These are phyloP conservation scores for Solanum chiquidenum DNA, from an alignment of 257 asterid species.

Conservation along the genomic window DNA sequence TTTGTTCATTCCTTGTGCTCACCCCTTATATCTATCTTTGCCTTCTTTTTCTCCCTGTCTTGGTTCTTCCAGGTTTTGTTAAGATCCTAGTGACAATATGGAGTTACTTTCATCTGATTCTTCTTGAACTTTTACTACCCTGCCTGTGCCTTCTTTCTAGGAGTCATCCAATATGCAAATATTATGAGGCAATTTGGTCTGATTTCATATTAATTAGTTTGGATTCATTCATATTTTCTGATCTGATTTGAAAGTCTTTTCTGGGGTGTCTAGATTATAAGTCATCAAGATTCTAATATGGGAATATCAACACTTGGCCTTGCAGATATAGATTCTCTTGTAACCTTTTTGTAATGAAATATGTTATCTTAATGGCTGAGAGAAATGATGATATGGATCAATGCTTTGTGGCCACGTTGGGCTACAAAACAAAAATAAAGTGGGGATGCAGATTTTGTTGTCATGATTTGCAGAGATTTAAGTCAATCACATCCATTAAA, in stretches of 20 bases:
- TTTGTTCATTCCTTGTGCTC: background rate
- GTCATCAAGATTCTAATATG: background rate
- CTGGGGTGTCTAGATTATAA: background rate
- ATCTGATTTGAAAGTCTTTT: background rate
- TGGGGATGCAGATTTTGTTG: background rate
- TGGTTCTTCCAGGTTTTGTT: background rate
- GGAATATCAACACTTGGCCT: background rate
- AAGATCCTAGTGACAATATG: background rate
- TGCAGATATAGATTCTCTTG: background rate
- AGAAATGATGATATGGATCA: background rate
- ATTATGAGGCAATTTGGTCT: constrained; percentile 4
- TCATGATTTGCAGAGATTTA: background rate
- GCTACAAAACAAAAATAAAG: background rate
- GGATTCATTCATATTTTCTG: background rate
- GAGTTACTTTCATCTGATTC: background rate
- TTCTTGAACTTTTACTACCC: background rate
- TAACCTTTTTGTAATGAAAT: background rate
- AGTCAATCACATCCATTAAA: background rate
- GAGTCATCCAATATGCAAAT: constrained; percentile 1
- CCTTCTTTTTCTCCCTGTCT: background rate
- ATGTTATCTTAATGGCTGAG: background rate
- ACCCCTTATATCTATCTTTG: background rate
- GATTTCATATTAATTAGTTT: background rate
- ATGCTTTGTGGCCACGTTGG: background rate
- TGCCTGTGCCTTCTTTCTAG: background rate